phyloP scores from a whole-genome alignment of 1,139 yeast species.

The Geotrichum klebahnii region DNA sequence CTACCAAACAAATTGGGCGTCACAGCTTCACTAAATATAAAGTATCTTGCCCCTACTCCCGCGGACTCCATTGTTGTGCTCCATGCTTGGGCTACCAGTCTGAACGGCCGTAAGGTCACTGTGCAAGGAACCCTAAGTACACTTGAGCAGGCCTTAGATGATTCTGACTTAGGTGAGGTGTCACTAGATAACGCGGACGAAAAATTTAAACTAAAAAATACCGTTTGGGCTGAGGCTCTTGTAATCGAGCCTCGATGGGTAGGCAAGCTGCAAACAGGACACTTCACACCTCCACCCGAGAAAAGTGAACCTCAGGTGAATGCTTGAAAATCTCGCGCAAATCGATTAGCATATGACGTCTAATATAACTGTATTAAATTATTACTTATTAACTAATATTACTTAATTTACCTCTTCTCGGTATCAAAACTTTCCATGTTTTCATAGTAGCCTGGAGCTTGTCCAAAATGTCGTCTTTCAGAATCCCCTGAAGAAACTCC shows the following conservation, averaged over 20 bases:
- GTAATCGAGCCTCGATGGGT: conserved; percentile 40
- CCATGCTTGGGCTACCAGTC: conserved; percentile 60
- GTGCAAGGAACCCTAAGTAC: conserved; percentile 59
- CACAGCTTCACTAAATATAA: conserved; percentile 69
- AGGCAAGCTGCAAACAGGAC: conserved; percentile 24
- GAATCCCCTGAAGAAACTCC: background rate
- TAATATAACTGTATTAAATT: background rate
- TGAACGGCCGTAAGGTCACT: conserved; percentile 75
- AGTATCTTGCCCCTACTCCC: conserved; percentile 61
- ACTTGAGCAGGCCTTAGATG: conserved; percentile 27
- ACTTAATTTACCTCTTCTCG: background rate
- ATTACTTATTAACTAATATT: background rate
- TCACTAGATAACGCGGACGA: conserved; percentile 30
- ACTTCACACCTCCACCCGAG: too few relatives aligned
- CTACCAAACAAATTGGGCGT: conserved; percentile 89
- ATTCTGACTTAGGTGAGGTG: conserved; percentile 30
- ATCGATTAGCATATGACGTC: background rate
- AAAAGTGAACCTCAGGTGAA: too few relatives aligned
- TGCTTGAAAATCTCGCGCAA: too few relatives aligned
- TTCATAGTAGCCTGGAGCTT: conserved; percentile 28
- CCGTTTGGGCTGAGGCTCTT: conserved; percentile 36
- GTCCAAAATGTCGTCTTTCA: conserved; percentile 27
- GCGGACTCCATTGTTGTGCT: conserved; percentile 65
- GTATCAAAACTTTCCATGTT: conserved; percentile 24
- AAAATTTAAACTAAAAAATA: conserved; percentile 11